Base-by-base conservation (phyloP, 2,329 filamentous ascomycete species). In the Nothopassalora personata region DNA sequence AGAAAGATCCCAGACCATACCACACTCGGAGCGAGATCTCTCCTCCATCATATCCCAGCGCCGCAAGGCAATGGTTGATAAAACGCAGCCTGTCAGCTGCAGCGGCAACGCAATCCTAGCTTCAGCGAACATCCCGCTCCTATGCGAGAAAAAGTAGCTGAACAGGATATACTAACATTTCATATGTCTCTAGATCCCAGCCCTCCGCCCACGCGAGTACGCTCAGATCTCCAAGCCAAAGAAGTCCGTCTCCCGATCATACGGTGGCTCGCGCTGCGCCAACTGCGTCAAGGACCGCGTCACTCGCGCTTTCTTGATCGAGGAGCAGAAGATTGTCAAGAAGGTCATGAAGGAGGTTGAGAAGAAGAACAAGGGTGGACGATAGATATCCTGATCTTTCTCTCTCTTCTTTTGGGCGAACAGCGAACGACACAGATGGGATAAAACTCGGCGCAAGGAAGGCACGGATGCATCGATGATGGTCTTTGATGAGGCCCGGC, bases 251-350 rank as follows among this genome's bases (percentile, higher is more conserved):
- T 90, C 94, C 84, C 91, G 94, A 74, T 92, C 94, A 75, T 99
- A 99, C 80, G 92, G 94, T 79, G 94, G 94, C 76, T 97, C 92
- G 74, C 90, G 94, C 86, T 99, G 94, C 85, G 91, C 89, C 77
- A 94, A 91, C 86, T 99, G 94, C 81, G 94, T 99, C 72, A 92
- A 93, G 80, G 94, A 99, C 84, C 89, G 94, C 73, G 90, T 99
- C 72, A 91, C 97, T 72, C 91, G 94, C 73, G 94, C 94, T 67
- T 99, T 99, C 88, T 83, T 99, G 79, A 97, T 99, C 70, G 95
- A 99, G 85, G 94, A 99, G 87, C 94, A 99, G 86, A 99, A 99
- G 90, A 97, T 99, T 74, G 94, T 99, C 81, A 99, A 99, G 91
- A 99, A 99, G 90, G 94, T 99, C 74, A 86, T 97, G 79, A 97